Evolutionary conservation across 2,329 filamentous ascomycete genomes (phyloP).

Genomic region (Colletotrichum siamense): DNA sequence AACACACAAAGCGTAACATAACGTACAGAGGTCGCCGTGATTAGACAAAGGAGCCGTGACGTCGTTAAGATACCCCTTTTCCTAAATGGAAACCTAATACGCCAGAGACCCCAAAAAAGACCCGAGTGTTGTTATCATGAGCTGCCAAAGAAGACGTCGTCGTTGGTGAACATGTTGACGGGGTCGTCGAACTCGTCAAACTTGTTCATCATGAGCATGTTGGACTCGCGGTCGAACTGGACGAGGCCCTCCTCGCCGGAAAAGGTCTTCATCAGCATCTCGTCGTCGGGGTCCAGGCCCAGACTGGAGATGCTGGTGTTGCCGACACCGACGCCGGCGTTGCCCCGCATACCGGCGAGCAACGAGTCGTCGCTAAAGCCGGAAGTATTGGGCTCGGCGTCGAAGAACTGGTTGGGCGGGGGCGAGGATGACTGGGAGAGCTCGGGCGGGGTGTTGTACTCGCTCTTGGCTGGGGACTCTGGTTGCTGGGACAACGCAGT

Average conservation of each 20-base stretch:
- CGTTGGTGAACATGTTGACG: constrained; percentile 56
- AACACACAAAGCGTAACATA: constrained; percentile 9
- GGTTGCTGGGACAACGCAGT: constrained; percentile 38
- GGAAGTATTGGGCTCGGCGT: constrained; percentile 44
- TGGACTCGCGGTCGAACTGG: constrained; percentile 50
- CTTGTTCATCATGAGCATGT: constrained; percentile 56
- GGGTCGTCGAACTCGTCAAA: constrained; percentile 58
- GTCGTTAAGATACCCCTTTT: neutral
- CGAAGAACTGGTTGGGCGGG: constrained; percentile 53
- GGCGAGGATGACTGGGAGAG: constrained; percentile 67
- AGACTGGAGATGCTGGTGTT: constrained; percentile 22
- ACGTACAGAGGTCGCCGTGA: constrained; percentile 6
- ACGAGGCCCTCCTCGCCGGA: constrained; percentile 47
- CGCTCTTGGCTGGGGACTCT: constrained; percentile 57
- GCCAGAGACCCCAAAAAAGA: neutral
- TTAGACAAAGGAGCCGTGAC: constrained; percentile 1
- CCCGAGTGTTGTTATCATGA: constrained; percentile 21
- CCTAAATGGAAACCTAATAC: neutral
- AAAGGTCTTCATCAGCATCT: constrained; percentile 51
- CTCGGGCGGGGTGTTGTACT: constrained; percentile 63
- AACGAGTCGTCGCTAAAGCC: constrained; percentile 32
- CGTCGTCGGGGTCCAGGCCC: constrained; percentile 47
- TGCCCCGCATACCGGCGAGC: constrained; percentile 30
- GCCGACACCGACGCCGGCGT: neutral
- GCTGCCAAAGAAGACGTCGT: constrained; percentile 58